phyloP scores from a whole-genome alignment of 1,139 yeast genomes.

The Meyerozyma smithsonii region DNA sequence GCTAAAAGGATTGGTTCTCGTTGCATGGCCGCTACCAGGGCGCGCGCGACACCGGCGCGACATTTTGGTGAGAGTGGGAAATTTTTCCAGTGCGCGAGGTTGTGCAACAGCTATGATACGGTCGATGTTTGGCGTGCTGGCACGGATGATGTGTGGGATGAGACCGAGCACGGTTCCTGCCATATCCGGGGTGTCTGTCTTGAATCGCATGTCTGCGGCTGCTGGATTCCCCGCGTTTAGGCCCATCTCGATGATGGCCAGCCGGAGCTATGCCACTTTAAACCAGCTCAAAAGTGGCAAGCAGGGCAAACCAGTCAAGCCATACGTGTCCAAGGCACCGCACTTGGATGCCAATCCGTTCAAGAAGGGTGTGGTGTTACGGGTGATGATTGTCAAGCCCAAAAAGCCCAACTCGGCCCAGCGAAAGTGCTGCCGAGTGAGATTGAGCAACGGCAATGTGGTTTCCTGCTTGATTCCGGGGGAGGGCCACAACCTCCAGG shows the following conservation, averaged over 20 bases:
- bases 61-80: conserved; percentile 4
- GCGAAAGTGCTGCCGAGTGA: conserved; percentile 93
- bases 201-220: background rate
- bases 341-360: conserved; percentile 80
- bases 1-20: conserved; percentile 1
- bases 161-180: background rate
- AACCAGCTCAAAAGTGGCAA: conserved; percentile 70
- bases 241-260: background rate
- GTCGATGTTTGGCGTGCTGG: conserved; percentile 1
- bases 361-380: conserved; percentile 87
- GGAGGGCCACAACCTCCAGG: conserved; percentile 97
- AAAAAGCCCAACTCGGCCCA: conserved; percentile 98
- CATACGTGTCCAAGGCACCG: conserved; percentile 58
- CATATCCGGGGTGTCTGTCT: background rate
- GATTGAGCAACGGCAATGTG: conserved; percentile 84
- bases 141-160: background rate
- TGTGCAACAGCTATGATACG: background rate
- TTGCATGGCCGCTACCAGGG: background rate
- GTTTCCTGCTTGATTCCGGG: conserved; percentile 96
- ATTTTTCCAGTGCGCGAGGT: conserved; percentile 1
- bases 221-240: background rate
- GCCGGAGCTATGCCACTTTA: conserved; percentile 49
- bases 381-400: conserved; percentile 93
- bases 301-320: conserved; percentile 50
- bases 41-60: background rate